A percentile compares a stretch with the other conserved stretches of the same genome.
Conservation (phyloP, 306 rosid genomes). For the Vicia villosa region DNA sequence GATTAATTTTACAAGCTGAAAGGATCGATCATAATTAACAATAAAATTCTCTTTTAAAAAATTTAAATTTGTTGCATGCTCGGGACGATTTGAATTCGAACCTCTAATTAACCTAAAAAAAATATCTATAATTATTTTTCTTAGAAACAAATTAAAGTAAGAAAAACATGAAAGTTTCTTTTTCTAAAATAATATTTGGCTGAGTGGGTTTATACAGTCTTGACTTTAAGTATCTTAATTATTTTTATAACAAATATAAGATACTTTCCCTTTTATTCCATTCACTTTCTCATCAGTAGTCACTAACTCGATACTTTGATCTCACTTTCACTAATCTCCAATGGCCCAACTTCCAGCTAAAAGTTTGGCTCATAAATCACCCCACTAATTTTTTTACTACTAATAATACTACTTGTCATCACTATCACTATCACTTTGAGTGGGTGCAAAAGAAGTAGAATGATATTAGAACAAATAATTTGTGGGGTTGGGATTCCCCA, state of each 20-base stretch:
- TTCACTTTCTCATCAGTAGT: background rate
- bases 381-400: slow-evolving; percentile 1
- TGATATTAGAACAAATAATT: slow-evolving; percentile 33
- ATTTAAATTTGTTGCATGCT: too few relatives aligned
- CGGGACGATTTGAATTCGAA: too few relatives aligned
- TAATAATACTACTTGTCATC: background rate
- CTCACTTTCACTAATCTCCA: background rate
- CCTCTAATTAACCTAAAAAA: too few relatives aligned
- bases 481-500: slow-evolving; percentile 39
- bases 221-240: background rate
- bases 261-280: background rate
- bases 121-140: too few relatives aligned
- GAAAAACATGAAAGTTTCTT: background rate
- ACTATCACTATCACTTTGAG: slow-evolving; percentile 22
- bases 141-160: background rate
- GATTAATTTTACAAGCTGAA: too few relatives aligned
- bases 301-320: background rate
- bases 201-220: too few relatives aligned
- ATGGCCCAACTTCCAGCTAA: background rate
- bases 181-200: too few relatives aligned
- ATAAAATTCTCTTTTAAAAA: too few relatives aligned
- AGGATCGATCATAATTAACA: too few relatives aligned
- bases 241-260: background rate
- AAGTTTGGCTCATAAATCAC: background rate
- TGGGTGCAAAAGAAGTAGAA: slow-evolving; percentile 20